Evolutionary conservation across 257 asterid species (phyloP).

Genomic region (Solanum tarapatanum): DNA sequence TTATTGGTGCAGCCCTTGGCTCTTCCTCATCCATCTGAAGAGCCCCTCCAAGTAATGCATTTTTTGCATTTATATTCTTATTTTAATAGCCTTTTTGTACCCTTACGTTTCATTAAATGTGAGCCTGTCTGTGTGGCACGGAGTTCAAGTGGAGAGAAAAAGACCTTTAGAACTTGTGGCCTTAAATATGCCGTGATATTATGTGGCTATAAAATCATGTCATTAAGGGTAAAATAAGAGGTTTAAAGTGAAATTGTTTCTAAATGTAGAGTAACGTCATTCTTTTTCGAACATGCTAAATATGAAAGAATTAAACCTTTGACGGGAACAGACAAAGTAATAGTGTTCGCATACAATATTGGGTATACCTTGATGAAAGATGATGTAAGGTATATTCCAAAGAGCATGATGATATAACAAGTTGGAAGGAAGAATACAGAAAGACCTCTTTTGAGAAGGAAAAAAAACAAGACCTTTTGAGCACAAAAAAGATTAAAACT

Average conservation of each 20-base stretch:
- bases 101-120: neutral
- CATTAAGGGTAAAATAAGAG: neutral
- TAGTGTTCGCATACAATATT: neutral
- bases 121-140: neutral
- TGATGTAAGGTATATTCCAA: neutral
- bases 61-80: neutral
- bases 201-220: neutral
- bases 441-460: neutral
- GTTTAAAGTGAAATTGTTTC: neutral
- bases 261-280: neutral
- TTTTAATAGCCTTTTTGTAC: neutral
- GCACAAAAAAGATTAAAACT: neutral
- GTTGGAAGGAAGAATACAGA: neutral
- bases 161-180: neutral
- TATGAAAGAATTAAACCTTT: neutral
- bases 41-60: constrained; percentile 75
- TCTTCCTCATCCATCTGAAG: constrained; percentile 95
- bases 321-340: neutral
- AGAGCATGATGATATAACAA: neutral
- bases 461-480: neutral
- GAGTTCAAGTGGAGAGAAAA: neutral
- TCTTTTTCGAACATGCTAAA: neutral
- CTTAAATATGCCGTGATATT: neutral
- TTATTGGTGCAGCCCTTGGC: constrained; percentile 97
- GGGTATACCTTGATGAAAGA: neutral